phyloP scores from a whole-genome alignment of 805 yeast species.

The Saccharomyces kudriavzevii region DNA sequence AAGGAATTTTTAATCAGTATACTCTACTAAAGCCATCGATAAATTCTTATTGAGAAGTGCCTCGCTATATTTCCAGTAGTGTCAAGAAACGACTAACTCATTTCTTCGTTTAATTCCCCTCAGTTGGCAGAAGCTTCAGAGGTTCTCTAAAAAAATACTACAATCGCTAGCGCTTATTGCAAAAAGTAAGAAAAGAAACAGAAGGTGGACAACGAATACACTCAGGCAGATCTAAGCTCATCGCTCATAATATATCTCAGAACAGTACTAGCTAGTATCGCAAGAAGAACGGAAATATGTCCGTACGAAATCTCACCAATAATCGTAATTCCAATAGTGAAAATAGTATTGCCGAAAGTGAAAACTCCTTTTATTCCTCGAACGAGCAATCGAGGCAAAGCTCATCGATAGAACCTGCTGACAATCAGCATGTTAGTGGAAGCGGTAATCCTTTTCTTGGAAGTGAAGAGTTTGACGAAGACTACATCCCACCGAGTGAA shows the following conservation, averaged over 20 bases:
- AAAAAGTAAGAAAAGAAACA: neutral
- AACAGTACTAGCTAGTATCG: neutral
- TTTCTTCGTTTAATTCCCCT: neutral
- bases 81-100: neutral
- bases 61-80: neutral
- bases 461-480: constrained; percentile 2
- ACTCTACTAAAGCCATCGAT: neutral
- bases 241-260: neutral
- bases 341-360: neutral
- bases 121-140: neutral
- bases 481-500: neutral
- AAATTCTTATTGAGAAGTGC: neutral
- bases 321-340: neutral
- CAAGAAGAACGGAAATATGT: constrained; percentile 1
- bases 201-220: neutral
- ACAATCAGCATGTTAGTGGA: neutral
- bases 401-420: neutral
- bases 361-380: constrained; percentile 10
- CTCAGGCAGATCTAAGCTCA: neutral
- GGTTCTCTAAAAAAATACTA: neutral
- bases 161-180: neutral
- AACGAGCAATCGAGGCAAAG: neutral
- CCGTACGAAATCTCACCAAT: constrained; percentile 8
- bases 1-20: neutral
- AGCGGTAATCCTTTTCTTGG: constrained; percentile 9